Evolutionary conservation across 176 grass and related monocot genomes (phyloP).

Genomic region (Eragrostis nindensis): DNA sequence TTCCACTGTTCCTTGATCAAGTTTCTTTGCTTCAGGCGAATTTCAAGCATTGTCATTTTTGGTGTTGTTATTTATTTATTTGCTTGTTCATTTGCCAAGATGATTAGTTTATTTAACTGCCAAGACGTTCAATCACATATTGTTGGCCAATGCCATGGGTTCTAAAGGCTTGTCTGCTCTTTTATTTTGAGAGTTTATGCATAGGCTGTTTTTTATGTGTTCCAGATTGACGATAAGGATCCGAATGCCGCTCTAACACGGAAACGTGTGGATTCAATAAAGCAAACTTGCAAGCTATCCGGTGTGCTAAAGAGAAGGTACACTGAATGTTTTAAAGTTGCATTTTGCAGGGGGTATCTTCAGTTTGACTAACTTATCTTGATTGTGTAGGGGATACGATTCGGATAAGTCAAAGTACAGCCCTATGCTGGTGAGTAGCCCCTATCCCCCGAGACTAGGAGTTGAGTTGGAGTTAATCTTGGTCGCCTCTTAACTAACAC

Average conservation of each 20-base stretch:
- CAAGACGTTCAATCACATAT: background rate
- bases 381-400: slow-evolving; percentile 55
- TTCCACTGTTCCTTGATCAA: too few relatives aligned
- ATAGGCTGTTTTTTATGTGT: background rate
- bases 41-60: background rate
- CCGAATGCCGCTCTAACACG: slow-evolving; percentile 68
- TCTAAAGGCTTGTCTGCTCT: background rate
- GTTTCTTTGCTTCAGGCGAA: slow-evolving; percentile 9
- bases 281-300: slow-evolving; percentile 68
- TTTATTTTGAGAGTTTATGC: background rate
- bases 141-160: background rate
- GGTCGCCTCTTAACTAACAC: too few relatives aligned
- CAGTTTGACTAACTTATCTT: background rate
- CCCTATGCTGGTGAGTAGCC: slow-evolving; percentile 62
- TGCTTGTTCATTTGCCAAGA: background rate
- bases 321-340: slow-evolving; percentile 24
- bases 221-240: slow-evolving; percentile 65
- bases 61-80: background rate
- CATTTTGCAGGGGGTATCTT: slow-evolving; percentile 18
- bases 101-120: too few relatives aligned
- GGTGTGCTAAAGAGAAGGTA: slow-evolving; percentile 83
- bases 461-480: too few relatives aligned
- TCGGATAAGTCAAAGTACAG: slow-evolving; percentile 62
- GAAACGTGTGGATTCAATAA: slow-evolving; percentile 64
- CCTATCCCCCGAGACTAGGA: too few relatives aligned